Evolutionary conservation across 345 rosid genomes (phyloP).

Genomic region (Mangifera indica): DNA sequence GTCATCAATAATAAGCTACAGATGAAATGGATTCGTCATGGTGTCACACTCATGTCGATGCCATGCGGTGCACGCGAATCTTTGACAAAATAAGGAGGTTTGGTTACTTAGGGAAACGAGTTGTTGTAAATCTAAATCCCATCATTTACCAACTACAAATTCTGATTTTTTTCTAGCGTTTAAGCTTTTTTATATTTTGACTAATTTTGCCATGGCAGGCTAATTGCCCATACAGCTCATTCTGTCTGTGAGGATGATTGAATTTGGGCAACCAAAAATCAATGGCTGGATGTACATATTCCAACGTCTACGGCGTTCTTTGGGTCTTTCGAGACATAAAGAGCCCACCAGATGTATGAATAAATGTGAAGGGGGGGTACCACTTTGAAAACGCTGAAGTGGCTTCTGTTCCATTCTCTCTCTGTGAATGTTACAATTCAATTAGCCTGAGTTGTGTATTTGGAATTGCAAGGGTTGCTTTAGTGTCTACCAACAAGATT

Average conservation of each 20-base stretch:
- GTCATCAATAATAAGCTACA: slow-evolving; percentile 25
- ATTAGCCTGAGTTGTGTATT: background rate
- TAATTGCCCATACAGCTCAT: background rate
- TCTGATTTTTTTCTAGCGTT: slow-evolving; percentile 30
- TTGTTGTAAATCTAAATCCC: slow-evolving; percentile 17
- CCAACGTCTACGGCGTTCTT: background rate
- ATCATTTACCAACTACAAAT: slow-evolving; percentile 27
- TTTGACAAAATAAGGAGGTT: slow-evolving; percentile 33
- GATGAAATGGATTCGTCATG: background rate
- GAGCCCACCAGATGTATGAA: slow-evolving; percentile 21
- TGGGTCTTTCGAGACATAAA: slow-evolving; percentile 13
- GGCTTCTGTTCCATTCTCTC: slow-evolving; percentile 11
- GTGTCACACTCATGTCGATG: slow-evolving; percentile 34
- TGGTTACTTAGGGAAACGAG: slow-evolving; percentile 22
- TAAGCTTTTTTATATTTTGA: background rate
- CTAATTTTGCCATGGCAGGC: no score
- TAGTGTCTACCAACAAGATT: no score
- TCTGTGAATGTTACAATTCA: slow-evolving; percentile 22
- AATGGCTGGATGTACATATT: no score
- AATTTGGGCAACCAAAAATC: no score
- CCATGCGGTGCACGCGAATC: slow-evolving; percentile 56
- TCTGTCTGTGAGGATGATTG: background rate
- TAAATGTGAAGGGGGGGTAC: slow-evolving; percentile 12
- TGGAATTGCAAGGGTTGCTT: no score
- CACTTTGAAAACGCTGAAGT: slow-evolving; percentile 35